Evolutionary conservation across 768 basidiomycete genomes (phyloP).

Genomic region (Mycena rosella): DNA sequence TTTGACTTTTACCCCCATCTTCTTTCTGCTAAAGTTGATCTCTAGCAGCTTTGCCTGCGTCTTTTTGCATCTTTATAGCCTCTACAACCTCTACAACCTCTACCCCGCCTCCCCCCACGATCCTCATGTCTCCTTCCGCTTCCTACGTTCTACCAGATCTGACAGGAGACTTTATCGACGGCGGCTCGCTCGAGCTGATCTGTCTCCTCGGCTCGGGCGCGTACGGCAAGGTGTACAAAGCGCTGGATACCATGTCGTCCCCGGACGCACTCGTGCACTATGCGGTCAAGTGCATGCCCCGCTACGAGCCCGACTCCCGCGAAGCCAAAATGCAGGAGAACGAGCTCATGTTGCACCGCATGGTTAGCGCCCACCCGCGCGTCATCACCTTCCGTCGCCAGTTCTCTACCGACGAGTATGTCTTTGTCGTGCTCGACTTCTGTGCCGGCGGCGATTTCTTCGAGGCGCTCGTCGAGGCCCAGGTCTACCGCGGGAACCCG

Average conservation of each 20-base stretch:
- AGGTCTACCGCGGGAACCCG: conserved; percentile 58
- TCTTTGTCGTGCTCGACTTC: conserved; percentile 61
- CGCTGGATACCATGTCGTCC: conserved; percentile 27
- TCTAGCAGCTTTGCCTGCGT: conserved; percentile 4
- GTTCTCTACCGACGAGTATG: conserved; percentile 60
- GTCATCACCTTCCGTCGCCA: conserved; percentile 63
- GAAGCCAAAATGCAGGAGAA: conserved; percentile 59
- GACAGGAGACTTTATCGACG: conserved; percentile 49
- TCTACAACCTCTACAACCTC: conserved; percentile 6
- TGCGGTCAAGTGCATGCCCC: conserved; percentile 68
- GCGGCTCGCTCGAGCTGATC: conserved; percentile 58
- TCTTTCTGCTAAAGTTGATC: conserved; percentile 19
- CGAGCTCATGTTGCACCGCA: conserved; percentile 57
- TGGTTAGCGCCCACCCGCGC: conserved; percentile 45
- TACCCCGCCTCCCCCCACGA: neutral
- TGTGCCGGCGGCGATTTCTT: conserved; percentile 60
- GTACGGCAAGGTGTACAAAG: conserved; percentile 41
- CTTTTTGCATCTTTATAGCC: neutral
- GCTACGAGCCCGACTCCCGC: conserved; percentile 52
- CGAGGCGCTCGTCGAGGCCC: conserved; percentile 56
- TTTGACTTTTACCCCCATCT: conserved; percentile 15
- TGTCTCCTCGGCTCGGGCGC: conserved; percentile 54
- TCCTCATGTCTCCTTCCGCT: conserved; percentile 10
- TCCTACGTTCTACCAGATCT: conserved; percentile 24
- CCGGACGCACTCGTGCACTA: conserved; percentile 18